Conservation (phyloP, 2,329 filamentous ascomycete genomes). For the Zymoseptoria passerinii region DNA sequence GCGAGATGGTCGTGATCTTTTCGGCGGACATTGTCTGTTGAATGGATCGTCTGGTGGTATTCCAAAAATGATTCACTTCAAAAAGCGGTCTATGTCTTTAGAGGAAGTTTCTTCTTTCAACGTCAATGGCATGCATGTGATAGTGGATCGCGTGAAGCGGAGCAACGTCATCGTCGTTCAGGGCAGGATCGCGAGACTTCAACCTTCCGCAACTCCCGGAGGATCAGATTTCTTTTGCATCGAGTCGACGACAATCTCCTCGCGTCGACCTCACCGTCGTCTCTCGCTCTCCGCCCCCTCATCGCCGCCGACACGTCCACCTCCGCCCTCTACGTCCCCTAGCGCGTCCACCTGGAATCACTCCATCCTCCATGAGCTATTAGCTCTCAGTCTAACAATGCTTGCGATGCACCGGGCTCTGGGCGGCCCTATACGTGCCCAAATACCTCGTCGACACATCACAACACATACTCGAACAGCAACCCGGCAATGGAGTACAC, state of each 20-base stretch:
- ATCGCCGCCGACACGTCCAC: neutral
- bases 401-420: conserved; percentile 17
- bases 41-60: neutral
- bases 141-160: neutral
- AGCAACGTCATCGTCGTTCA: neutral
- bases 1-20: conserved; percentile 72
- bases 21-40: conserved; percentile 44
- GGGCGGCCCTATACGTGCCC: conserved; percentile 13
- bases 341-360: neutral
- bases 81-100: neutral
- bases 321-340: too few relatives aligned
- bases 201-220: neutral
- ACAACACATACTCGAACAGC: neutral
- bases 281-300: neutral
- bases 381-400: conserved; percentile 7
- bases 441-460: neutral
- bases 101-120: neutral
- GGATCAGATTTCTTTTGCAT: neutral
- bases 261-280: neutral
- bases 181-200: neutral
- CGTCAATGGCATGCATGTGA: neutral
- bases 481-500: neutral
- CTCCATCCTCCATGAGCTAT: conserved; percentile 14
- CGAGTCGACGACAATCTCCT: neutral
- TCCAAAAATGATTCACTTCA: neutral